Conservation (phyloP, 140 eudicot species). For the Cichorium intybus region DNA sequence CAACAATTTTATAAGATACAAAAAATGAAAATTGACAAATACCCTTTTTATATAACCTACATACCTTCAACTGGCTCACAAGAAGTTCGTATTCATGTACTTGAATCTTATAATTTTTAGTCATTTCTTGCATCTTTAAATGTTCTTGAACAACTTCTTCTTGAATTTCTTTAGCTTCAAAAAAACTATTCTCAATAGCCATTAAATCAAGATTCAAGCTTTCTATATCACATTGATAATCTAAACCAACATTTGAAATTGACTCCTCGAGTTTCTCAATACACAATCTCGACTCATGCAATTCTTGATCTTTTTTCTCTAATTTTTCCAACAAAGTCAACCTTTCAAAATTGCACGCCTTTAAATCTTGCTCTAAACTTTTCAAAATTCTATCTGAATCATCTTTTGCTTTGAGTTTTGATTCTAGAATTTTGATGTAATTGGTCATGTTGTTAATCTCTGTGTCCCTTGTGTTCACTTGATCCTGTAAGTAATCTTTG, state of each 20-base stretch:
- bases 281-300: conserved; percentile 38
- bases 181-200: conserved; percentile 58
- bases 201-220: conserved; percentile 74
- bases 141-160: conserved; percentile 64
- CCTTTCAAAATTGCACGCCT: conserved; percentile 43
- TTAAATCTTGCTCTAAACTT: conserved; percentile 52
- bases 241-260: conserved; percentile 55
- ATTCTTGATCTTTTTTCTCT: conserved; percentile 54
- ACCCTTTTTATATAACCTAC: neutral
- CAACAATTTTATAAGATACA: conserved; percentile 21
- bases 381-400: conserved; percentile 41
- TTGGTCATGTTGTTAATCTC: conserved; percentile 48
- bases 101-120: conserved; percentile 43
- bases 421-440: conserved; percentile 49
- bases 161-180: conserved; percentile 54
- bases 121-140: conserved; percentile 30
- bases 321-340: conserved; percentile 47
- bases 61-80: conserved; percentile 71
- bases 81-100: conserved; percentile 62
- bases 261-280: conserved; percentile 71
- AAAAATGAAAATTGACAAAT: neutral
- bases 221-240: conserved; percentile 89
- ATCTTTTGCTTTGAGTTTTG: conserved; percentile 41
- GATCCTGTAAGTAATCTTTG: conserved; percentile 94
- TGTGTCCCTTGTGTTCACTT: conserved; percentile 49